Percentiles rank a stretch among this genome's conserved stretches.
These are phyloP conservation scores for Cucurbita maxima DNA, from an alignment of 306 rosid species.

Conservation along the genomic window DNA sequence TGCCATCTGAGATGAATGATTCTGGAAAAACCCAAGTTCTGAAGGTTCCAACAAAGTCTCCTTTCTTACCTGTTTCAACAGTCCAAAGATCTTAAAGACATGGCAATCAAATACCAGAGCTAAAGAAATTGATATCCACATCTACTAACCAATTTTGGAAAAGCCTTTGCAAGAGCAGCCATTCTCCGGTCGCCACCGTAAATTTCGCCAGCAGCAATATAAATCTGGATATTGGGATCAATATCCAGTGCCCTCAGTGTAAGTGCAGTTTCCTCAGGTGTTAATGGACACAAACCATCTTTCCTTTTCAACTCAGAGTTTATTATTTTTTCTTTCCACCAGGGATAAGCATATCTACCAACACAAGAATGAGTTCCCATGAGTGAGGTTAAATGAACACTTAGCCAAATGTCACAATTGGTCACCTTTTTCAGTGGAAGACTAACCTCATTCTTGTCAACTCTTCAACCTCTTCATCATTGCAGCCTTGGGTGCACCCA, in stretches of 20 bases:
- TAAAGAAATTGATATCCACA: conserved; percentile 5
- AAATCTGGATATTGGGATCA: conserved; percentile 79
- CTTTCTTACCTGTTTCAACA: conserved; percentile 67
- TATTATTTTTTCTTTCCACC: conserved; percentile 98
- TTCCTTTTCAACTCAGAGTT: conserved; percentile 89
- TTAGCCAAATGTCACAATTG: not conserved
- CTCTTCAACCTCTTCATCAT: conserved; percentile 80
- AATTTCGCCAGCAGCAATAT: conserved; percentile 97
- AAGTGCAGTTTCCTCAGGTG: conserved; percentile 97
- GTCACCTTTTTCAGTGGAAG: not conserved
- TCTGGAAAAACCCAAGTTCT: conserved; percentile 55
- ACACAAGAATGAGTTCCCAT: conserved; percentile 10
- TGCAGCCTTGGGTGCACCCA: conserved; percentile 96
- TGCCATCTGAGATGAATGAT: conserved; percentile 99
- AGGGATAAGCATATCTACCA: conserved; percentile 82
- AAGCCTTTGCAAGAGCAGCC: conserved; percentile 60
- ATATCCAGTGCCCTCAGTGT: conserved; percentile 71
- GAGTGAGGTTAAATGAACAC: not conserved
- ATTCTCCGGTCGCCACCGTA: conserved; percentile 80
- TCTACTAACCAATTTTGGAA: conserved; percentile 63
- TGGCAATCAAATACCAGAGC: not conserved
- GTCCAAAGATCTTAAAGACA: conserved; percentile 9
- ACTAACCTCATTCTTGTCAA: conserved; percentile 92
- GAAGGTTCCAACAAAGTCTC: conserved; percentile 79
- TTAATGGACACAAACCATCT: conserved; percentile 91